These are phyloP conservation scores for Tubosaeta brunneosetosa DNA, from an alignment of 768 basidiomycete species.

Conservation along the genomic window DNA sequence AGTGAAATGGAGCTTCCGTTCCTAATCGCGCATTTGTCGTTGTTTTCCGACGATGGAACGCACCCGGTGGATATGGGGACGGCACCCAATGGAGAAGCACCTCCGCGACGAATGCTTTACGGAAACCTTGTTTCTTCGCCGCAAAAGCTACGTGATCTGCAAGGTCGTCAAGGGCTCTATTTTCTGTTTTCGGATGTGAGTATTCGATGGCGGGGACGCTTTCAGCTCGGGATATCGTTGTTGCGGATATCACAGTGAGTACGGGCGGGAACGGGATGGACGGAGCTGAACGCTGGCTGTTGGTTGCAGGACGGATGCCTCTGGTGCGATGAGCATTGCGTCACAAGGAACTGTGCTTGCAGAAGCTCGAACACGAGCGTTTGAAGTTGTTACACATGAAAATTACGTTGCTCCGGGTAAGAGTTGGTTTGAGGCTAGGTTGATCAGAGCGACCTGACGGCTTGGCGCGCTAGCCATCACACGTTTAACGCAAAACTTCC, in stretches of 20 bases:
- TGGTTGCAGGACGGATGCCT: constrained; percentile 42
- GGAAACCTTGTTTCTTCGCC: constrained; percentile 83
- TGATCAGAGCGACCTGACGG: constrained; percentile 15
- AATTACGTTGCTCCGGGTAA: constrained; percentile 78
- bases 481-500: constrained; percentile 52
- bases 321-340: constrained; percentile 47
- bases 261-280: constrained; percentile 9
- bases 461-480: constrained; percentile 36
- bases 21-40: constrained; percentile 75
- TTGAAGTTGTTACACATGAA: constrained; percentile 71
- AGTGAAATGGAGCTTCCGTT: constrained; percentile 87
- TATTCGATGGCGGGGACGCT: constrained; percentile 72
- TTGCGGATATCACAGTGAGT: constrained; percentile 73
- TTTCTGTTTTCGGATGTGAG: constrained; percentile 92
- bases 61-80: constrained; percentile 62
- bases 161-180: constrained; percentile 77
- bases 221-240: constrained; percentile 68
- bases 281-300: constrained; percentile 14
- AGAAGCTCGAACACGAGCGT: constrained; percentile 64
- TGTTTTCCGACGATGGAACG: constrained; percentile 66
- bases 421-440: constrained; percentile 30
- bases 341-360: constrained; percentile 66
- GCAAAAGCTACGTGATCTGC: constrained; percentile 73
- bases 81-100: constrained; percentile 39
- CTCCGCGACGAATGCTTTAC: constrained; percentile 63